Conservation (phyloP, 768 basidiomycete genomes). For the Rhodosporidiobolus odoratus region DNA sequence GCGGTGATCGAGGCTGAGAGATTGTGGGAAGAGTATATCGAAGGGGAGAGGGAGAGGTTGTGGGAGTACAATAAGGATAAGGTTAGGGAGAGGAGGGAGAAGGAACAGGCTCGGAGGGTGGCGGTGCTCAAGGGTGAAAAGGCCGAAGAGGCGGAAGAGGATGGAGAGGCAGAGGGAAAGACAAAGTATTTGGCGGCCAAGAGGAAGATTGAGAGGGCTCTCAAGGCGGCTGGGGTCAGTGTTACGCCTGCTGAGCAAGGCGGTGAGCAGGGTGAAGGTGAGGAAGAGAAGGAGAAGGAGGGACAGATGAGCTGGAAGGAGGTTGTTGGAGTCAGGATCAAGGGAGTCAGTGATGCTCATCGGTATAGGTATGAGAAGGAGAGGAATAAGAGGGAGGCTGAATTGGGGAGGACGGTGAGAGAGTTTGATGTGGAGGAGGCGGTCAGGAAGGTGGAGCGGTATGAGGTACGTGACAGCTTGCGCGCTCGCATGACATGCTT, state of each 20-base stretch:
- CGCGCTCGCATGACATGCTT: background rate
- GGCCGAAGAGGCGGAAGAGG: constrained; percentile 1
- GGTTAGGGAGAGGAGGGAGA: constrained; percentile 16
- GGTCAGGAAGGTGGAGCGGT: constrained; percentile 11
- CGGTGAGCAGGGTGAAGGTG: too few species aligned
- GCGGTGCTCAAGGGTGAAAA: constrained; percentile 11
- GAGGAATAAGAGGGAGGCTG: constrained; percentile 33
- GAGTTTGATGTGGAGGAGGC: constrained; percentile 16
- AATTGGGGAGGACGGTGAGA: constrained; percentile 24
- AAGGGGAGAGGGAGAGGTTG: constrained; percentile 12
- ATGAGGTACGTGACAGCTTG: constrained; percentile 27
- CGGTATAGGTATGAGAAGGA: constrained; percentile 29
- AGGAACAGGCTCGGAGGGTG: constrained; percentile 18
- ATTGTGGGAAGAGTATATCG: constrained; percentile 15
- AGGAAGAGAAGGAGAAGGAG: too few species aligned
- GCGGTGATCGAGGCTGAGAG: constrained; percentile 18
- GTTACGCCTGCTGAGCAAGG: background rate
- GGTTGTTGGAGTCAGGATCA: constrained; percentile 20
- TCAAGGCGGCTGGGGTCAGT: constrained; percentile 10
- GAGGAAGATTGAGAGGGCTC: constrained; percentile 27
- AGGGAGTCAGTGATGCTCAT: constrained; percentile 30
- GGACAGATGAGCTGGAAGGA: constrained; percentile 15
- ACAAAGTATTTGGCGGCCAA: constrained; percentile 18
- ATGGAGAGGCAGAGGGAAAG: background rate
- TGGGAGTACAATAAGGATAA: constrained; percentile 18